Evolutionary conservation across 257 asterid genomes (phyloP).

Genomic region (Solanum raphanifolium): DNA sequence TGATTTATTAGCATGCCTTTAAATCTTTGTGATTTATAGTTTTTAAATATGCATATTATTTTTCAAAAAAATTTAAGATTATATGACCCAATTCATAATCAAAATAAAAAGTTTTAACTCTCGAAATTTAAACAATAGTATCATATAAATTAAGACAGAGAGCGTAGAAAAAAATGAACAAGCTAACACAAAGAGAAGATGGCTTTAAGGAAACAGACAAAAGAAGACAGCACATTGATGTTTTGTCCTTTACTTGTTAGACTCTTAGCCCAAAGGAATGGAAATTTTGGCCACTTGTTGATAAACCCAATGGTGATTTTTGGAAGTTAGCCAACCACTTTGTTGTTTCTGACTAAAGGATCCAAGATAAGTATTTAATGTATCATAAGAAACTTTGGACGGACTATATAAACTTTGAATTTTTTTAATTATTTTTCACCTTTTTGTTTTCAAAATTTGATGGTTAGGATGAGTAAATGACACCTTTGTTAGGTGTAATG

Average conservation of each 20-base stretch:
- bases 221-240: not conserved
- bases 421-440: too few relatives aligned
- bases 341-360: not conserved
- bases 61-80: too few relatives aligned
- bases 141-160: not conserved
- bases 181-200: not conserved
- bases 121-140: accelerated
- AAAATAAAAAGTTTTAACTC: not conserved
- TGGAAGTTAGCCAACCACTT: not conserved
- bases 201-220: not conserved
- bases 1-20: too few relatives aligned
- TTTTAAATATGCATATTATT: too few relatives aligned
- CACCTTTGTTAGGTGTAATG: not conserved
- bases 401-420: not conserved
- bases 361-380: not conserved
- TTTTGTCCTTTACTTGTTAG: not conserved
- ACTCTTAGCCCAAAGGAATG: not conserved
- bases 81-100: not conserved
- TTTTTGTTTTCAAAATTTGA: not conserved
- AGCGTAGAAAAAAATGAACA: not conserved
- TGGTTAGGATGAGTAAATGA: not conserved
- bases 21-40: not conserved
- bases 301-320: not conserved
- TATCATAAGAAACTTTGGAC: not conserved
- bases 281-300: slow-evolving; percentile 1